Evolutionary conservation across 352 stramenopile genomes (phyloP).

Genomic region (Globisporangium sylvaticum): DNA sequence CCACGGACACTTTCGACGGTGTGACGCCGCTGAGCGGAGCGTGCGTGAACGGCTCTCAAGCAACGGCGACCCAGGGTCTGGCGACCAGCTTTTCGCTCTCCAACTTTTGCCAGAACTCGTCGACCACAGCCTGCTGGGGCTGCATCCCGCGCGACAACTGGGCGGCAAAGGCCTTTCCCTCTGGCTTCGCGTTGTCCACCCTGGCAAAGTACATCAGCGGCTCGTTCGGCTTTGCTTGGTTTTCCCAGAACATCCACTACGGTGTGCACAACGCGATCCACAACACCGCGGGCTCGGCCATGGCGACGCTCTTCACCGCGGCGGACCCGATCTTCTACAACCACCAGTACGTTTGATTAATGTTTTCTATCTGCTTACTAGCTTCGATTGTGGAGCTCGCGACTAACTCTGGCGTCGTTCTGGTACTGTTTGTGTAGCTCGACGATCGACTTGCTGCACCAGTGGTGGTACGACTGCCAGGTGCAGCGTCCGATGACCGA

Average conservation of each 20-base stretch:
- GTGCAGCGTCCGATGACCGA: conserved; percentile 29
- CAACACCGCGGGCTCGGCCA: conserved; percentile 25
- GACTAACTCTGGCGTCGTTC: neutral
- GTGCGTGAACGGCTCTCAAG: conserved; percentile 22
- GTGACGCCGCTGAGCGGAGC: conserved; percentile 16
- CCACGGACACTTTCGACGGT: conserved; percentile 27
- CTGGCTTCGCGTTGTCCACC: conserved; percentile 33
- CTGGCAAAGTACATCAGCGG: conserved; percentile 26
- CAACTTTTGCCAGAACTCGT: conserved; percentile 39
- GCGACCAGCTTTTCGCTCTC: conserved; percentile 11
- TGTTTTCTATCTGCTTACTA: neutral
- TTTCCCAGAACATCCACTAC: conserved; percentile 36
- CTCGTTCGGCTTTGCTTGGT: conserved; percentile 27
- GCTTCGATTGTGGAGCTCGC: neutral
- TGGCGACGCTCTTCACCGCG: conserved; percentile 32
- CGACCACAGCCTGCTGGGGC: conserved; percentile 23
- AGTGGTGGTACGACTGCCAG: conserved; percentile 43
- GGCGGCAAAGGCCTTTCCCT: conserved; percentile 30
- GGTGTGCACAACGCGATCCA: conserved; percentile 56
- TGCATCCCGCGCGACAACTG: conserved; percentile 40
- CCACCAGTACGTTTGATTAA: conserved; percentile 43
- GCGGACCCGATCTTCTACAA: conserved; percentile 47
- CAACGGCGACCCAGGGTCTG: conserved; percentile 16
- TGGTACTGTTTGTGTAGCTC: conserved; percentile 14
- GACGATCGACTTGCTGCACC: conserved; percentile 34